These are phyloP conservation scores for Ascochyta pisi DNA, from an alignment of 2,329 filamentous ascomycete species.

Conservation along the genomic window DNA sequence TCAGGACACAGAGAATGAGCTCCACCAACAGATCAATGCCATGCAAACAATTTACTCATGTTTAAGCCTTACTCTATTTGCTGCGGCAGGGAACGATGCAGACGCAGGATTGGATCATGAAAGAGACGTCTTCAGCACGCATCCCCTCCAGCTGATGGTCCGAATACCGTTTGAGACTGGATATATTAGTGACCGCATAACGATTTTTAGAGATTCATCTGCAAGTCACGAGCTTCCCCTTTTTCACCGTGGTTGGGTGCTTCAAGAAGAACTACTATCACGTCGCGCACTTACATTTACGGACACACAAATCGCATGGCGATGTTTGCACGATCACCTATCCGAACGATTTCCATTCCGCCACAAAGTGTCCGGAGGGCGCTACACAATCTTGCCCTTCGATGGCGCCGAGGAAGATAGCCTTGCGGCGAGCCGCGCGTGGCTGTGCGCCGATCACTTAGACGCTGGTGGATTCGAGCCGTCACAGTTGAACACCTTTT, in stretches of 20 bases:
- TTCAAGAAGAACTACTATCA: background rate
- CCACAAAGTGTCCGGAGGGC: background rate
- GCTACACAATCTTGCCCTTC: too few species aligned
- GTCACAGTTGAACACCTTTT: background rate
- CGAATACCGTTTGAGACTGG: too few species aligned
- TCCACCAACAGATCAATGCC: background rate
- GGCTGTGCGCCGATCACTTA: too few species aligned
- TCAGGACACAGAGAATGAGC: background rate
- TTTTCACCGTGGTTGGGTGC: background rate
- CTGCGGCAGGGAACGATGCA: background rate
- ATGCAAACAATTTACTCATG: background rate
- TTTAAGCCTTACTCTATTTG: background rate
- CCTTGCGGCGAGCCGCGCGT: too few species aligned
- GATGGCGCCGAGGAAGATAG: too few species aligned
- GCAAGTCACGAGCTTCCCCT: background rate
- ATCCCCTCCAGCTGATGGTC: too few species aligned
- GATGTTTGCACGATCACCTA: background rate
- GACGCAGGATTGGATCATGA: too few species aligned
- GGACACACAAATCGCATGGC: background rate
- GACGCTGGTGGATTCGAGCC: too few species aligned
- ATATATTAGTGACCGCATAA: too few species aligned
- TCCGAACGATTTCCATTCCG: background rate
- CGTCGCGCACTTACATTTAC: background rate
- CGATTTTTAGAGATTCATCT: too few species aligned
- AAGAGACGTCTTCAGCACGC: too few species aligned